Percentiles rank a stretch among this genome's conserved stretches.
These are phyloP conservation scores for Dictyostelium capitatum DNA, from an alignment of 78 protist species.

Conservation along the genomic window DNA sequence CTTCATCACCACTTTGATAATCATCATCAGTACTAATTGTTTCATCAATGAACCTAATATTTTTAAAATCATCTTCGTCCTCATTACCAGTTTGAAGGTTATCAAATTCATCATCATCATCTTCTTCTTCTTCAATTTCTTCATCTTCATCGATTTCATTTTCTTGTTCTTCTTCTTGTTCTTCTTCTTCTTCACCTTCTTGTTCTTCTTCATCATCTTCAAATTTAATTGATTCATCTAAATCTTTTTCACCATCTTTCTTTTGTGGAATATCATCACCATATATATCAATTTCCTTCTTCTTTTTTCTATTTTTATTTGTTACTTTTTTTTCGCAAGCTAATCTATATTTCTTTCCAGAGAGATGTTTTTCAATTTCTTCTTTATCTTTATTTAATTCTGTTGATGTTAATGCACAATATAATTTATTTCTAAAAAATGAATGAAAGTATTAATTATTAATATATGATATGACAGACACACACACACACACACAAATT, in stretches of 20 bases:
- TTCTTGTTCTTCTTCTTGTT: not conserved
- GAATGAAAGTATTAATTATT: too few species aligned
- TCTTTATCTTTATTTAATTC: constrained; percentile 43
- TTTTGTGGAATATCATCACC: not conserved
- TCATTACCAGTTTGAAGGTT: not conserved
- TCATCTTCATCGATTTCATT: not conserved
- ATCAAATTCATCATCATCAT: not conserved
- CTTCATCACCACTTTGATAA: not conserved
- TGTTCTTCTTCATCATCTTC: constrained; percentile 18
- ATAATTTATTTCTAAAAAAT: constrained; percentile 28
- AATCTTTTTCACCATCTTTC: constrained; percentile 15
- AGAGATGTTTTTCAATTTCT: constrained; percentile 50
- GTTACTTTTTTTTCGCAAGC: not conserved
- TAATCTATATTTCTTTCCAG: constrained; percentile 50
- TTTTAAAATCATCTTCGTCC: not conserved
- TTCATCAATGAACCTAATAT: not conserved
- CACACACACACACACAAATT: too few species aligned
- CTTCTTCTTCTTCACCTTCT: not conserved
- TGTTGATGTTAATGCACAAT: constrained; percentile 41
- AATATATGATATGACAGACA: not conserved
- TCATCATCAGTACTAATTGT: constrained; percentile 6
- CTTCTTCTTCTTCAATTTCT: not conserved
- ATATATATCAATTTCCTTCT: not conserved
- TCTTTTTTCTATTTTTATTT: constrained; percentile 31
- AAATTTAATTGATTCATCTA: not conserved